Conservation (phyloP, 2,329 filamentous ascomycete species). For the Aspergillus pseudoglaucus region DNA sequence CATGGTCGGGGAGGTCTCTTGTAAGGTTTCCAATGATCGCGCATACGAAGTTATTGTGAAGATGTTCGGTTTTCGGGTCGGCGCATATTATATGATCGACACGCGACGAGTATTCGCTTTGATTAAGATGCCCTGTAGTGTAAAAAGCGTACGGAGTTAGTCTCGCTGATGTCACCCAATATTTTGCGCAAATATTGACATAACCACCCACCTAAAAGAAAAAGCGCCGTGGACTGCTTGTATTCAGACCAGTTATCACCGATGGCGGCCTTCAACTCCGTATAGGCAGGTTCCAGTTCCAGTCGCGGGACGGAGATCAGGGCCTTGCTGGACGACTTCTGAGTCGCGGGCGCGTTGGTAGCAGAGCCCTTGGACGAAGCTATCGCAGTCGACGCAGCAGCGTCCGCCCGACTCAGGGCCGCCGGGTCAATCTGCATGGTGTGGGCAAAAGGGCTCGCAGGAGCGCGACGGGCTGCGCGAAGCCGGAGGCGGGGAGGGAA, state of each 20-base stretch:
- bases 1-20: conserved; percentile 56
- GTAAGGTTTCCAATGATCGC: conserved; percentile 54
- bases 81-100: conserved; percentile 50
- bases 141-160: conserved; percentile 5
- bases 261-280: conserved; percentile 53
- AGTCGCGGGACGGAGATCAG: conserved; percentile 52
- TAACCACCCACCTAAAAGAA: conserved; percentile 47
- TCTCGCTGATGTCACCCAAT: background rate
- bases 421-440: conserved; percentile 42
- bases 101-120: conserved; percentile 53
- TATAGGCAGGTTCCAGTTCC: conserved; percentile 58
- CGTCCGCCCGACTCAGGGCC: conserved; percentile 38
- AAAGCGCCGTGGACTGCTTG: conserved; percentile 52
- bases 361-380: conserved; percentile 26
- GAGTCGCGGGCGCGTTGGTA: conserved; percentile 23
- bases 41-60: conserved; percentile 57
- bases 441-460: conserved; percentile 18
- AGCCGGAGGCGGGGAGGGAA: conserved; percentile 27
- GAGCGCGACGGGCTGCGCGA: conserved; percentile 35
- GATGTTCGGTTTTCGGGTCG: conserved; percentile 48
- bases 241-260: conserved; percentile 56
- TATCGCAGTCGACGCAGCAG: conserved; percentile 24
- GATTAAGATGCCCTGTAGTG: conserved; percentile 50
- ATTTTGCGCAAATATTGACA: background rate
- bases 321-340: conserved; percentile 44